Base-by-base conservation (phyloP, 176 grass and related monocot species). In the Triticum monococcum region DNA sequence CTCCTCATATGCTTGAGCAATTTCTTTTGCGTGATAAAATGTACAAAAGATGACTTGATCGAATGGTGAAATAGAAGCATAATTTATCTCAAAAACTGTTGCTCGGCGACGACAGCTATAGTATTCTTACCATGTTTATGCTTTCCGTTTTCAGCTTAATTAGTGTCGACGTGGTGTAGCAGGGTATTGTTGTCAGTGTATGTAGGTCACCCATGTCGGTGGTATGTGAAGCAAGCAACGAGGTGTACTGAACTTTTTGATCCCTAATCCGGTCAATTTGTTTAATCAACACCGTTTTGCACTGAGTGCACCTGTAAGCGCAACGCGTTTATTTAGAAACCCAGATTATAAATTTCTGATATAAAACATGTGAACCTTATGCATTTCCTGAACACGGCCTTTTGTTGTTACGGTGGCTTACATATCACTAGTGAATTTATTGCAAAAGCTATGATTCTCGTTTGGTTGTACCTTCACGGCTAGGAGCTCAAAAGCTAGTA, bases 401-500 rank as follows among this genome's bases (percentile, higher is more conserved):
- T 54, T 54, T 54, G 50, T 18, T 54, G 50, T 54, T 54, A 54
- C 2, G 5, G 14, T 52, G 14, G 48, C 48, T 54, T 54, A 30
- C 28, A 30, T 30, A 30, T 30, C 28, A 30, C 28, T 30, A 30
- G 28, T 30, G 28, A 18, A 18, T 54, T 54, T 5, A 13, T 31
- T 18, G 33, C 59, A 52, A 13, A 64, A 76, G 16, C 18, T 40
- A 50, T 35, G 11, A 7, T 31, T 6, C 45, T 64, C 52, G 56
- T 60, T 22, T 60, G 56, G 20, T 8, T n/a, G n/a, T 81, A 68
- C 82, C 43, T 82, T 30, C 79, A 57, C 41, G 76, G 31, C 23
- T 76, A 69, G 79, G n/a, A 41, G 41, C 9, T 81, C 43, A 68
- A 77, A 59, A 76, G 30, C 43, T 31, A 24, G 17, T 77, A 67